Conservation (phyloP, 768 basidiomycete species). For the Aureoboletus auriporus region DNA sequence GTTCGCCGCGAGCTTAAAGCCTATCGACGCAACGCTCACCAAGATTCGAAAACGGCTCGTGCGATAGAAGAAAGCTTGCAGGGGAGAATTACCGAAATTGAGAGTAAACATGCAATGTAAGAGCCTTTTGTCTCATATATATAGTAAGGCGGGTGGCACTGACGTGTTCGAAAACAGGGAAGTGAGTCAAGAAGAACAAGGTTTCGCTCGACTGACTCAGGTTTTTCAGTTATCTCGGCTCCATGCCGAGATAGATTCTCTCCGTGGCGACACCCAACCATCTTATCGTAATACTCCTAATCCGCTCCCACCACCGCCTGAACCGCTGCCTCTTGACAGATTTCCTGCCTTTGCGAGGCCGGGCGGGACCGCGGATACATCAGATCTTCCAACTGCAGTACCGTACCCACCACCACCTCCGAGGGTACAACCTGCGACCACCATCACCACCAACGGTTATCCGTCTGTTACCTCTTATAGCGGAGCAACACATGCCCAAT, state of each 20-base stretch:
- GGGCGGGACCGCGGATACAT: conserved; percentile 17
- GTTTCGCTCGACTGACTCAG: conserved; percentile 15
- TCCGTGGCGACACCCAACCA: conserved; percentile 29
- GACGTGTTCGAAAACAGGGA: conserved; percentile 19
- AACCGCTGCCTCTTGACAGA: conserved; percentile 44
- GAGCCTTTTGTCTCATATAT: conserved; percentile 1
- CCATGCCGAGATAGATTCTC: conserved; percentile 35
- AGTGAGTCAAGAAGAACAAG: conserved; percentile 21
- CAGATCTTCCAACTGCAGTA: conserved; percentile 17
- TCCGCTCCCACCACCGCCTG: conserved; percentile 55
- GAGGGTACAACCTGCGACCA: conserved; percentile 9
- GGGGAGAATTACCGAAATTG: conserved; percentile 30
- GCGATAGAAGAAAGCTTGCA: conserved; percentile 36
- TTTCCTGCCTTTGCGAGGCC: conserved; percentile 40
- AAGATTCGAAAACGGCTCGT: conserved; percentile 33
- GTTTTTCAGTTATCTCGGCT: conserved; percentile 29
- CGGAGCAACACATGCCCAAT: conserved; percentile 13
- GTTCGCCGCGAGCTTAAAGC: conserved; percentile 29
- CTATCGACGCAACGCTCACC: conserved; percentile 24
- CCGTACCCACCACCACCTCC: conserved; percentile 29
- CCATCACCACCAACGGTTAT: conserved; percentile 11
- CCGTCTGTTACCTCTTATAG: conserved; percentile 4
- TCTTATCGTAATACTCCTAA: conserved; percentile 36
- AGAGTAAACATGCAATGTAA: conserved; percentile 27
- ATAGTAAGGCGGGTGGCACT: conserved; percentile 4